Conservation (phyloP, 805 yeast genomes). For the Torulaspora indica region DNA sequence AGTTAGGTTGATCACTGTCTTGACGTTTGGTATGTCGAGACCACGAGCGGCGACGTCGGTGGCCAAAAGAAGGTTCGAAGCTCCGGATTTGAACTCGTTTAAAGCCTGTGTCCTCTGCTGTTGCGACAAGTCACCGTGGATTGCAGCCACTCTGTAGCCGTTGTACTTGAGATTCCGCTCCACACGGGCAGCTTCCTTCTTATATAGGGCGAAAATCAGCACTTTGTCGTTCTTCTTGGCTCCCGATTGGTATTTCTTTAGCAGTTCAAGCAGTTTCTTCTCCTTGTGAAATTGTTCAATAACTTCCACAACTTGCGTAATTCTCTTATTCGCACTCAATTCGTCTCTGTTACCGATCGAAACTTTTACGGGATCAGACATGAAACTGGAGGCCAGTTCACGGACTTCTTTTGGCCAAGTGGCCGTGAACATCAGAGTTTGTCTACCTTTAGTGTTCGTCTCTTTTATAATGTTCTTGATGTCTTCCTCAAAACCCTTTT, state of each 20-base stretch:
- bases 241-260: constrained; percentile 70
- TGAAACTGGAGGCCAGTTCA: constrained; percentile 78
- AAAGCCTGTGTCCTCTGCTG: constrained; percentile 87
- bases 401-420: constrained; percentile 99
- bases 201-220: constrained; percentile 87
- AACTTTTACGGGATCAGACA: constrained; percentile 82
- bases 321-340: constrained; percentile 88
- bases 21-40: constrained; percentile 94
- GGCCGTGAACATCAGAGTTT: constrained; percentile 98
- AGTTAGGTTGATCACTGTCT: constrained; percentile 88
- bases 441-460: constrained; percentile 54
- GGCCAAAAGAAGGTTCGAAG: constrained; percentile 72
- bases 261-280: constrained; percentile 61
- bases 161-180: constrained; percentile 68
- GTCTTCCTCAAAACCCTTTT: constrained; percentile 97
- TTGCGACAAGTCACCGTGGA: constrained; percentile 94
- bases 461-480: constrained; percentile 74
- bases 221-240: constrained; percentile 69
- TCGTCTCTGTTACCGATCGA: constrained; percentile 94
- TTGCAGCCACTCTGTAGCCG: constrained; percentile 82
- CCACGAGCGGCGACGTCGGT: constrained; percentile 99
- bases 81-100: constrained; percentile 77
- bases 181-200: constrained; percentile 91
- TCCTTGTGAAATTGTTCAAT: constrained; percentile 80
- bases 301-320: constrained; percentile 90